Evolutionary conservation across 2,329 filamentous ascomycete species (phyloP).

Genomic region (Fusarium pseudoanthophilum): DNA sequence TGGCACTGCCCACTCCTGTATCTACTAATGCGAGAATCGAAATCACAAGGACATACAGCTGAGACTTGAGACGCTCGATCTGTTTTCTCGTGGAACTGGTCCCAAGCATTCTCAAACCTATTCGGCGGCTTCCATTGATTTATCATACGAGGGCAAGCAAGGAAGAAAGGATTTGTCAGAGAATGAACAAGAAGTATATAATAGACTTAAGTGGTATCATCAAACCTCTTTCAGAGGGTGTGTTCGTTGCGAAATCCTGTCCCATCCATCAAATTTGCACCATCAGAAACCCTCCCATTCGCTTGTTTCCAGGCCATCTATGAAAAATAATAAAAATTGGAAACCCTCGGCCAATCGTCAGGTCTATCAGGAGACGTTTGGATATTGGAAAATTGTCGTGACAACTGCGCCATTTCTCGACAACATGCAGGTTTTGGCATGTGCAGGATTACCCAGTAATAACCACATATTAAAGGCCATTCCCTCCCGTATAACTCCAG

Average conservation of each 20-base stretch:
- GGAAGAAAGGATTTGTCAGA: not conserved
- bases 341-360: conserved; percentile 3
- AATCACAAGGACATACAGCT: not conserved
- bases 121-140: not conserved
- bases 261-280: conserved; percentile 14
- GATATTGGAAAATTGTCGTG: not conserved
- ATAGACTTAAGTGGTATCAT: conserved; percentile 22
- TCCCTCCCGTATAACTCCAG: conserved; percentile 13
- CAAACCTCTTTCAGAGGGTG: not conserved
- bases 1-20: not conserved
- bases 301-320: conserved; percentile 10
- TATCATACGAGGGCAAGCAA: not conserved
- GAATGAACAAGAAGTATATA: not conserved
- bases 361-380: conserved; percentile 12
- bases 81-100: not conserved
- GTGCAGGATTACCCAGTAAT: conserved; percentile 3
- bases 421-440: not conserved
- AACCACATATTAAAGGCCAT: not conserved
- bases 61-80: too few relatives aligned
- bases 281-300: not conserved
- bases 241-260: conserved; percentile 2
- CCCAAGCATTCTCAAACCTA: not conserved
- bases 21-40: not conserved
- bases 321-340: not conserved
- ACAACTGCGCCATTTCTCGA: not conserved